Conservation (phyloP, 345 rosid species). For the Populus davidiana region DNA sequence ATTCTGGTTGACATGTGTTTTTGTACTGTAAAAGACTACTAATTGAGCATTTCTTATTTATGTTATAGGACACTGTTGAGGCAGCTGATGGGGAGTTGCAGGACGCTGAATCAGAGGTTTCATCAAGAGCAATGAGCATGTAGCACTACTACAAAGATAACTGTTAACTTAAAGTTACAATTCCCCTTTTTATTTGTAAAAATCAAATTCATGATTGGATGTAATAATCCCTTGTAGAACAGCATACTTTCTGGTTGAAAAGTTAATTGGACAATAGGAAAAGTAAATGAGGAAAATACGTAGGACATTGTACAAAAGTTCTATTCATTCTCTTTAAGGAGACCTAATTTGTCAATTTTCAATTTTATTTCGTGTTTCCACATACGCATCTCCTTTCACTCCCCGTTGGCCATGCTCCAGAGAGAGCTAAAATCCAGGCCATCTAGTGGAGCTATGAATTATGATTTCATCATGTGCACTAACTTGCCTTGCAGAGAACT, state of each 20-base stretch:
- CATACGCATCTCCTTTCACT: too few species aligned
- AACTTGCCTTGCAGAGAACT: too few species aligned
- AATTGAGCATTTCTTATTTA: neutral
- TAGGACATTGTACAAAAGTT: slow-evolving; percentile 3
- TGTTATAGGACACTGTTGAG: slow-evolving; percentile 40
- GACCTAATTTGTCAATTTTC: neutral
- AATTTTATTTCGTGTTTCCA: too few species aligned
- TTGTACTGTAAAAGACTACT: neutral
- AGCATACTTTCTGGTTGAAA: slow-evolving; percentile 19
- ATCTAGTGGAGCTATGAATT: too few species aligned
- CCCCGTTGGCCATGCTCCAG: too few species aligned
- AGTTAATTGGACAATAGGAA: slow-evolving; percentile 10
- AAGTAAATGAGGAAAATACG: neutral
- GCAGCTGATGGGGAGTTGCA: slow-evolving; percentile 38
- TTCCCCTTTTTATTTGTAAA: slow-evolving; percentile 32
- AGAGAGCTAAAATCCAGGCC: too few species aligned
- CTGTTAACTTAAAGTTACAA: slow-evolving; percentile 11
- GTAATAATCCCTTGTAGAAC: slow-evolving; percentile 39
- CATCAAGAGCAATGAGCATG: slow-evolving; percentile 74
- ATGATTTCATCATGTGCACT: too few species aligned
- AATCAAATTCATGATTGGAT: slow-evolving; percentile 27
- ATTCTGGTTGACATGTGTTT: neutral
- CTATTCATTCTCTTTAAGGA: neutral
- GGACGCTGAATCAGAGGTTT: slow-evolving; percentile 53
- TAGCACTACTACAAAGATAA: slow-evolving; percentile 21